These are phyloP conservation scores for Lenwebbia sp. DNA, from an alignment of 345 rosid species.

Conservation along the genomic window DNA sequence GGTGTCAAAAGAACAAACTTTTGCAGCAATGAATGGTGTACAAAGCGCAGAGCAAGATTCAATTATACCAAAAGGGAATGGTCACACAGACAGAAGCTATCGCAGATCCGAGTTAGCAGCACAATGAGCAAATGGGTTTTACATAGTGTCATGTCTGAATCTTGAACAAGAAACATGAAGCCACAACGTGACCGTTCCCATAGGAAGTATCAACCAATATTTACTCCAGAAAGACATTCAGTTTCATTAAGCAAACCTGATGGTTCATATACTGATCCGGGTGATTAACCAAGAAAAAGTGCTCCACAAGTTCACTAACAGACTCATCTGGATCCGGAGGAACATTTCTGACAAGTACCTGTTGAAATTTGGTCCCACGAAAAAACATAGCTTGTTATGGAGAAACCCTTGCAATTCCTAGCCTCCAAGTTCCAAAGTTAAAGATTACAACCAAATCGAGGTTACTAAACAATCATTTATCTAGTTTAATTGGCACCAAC, in stretches of 20 bases:
- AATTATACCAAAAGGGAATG: too few relatives aligned
- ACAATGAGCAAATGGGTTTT: neutral
- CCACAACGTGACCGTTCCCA: neutral
- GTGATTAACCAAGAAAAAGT: constrained; percentile 37
- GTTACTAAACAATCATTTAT: neutral
- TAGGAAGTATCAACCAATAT: neutral
- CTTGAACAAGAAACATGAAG: neutral
- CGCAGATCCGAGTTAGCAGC: neutral
- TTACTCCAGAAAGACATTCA: neutral
- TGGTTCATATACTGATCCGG: constrained; percentile 21
- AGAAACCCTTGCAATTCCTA: neutral
- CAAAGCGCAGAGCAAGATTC: too few relatives aligned
- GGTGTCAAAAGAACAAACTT: too few relatives aligned
- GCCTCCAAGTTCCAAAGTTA: neutral
- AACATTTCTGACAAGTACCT: constrained; percentile 35
- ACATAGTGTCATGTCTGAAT: neutral
- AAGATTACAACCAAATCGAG: neutral
- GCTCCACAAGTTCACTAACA: constrained; percentile 34
- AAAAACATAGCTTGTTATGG: neutral
- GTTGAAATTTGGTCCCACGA: neutral
- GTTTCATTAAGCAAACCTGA: constrained; percentile 14
- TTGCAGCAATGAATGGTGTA: too few relatives aligned
- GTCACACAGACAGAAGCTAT: neutral
- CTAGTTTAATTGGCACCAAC: neutral
- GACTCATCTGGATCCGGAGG: constrained; percentile 41